A percentile compares a stretch with the other conserved stretches of the same genome.
These are phyloP conservation scores for Pleurotus cornucopiae DNA, from an alignment of 768 basidiomycete genomes.

Conservation along the genomic window DNA sequence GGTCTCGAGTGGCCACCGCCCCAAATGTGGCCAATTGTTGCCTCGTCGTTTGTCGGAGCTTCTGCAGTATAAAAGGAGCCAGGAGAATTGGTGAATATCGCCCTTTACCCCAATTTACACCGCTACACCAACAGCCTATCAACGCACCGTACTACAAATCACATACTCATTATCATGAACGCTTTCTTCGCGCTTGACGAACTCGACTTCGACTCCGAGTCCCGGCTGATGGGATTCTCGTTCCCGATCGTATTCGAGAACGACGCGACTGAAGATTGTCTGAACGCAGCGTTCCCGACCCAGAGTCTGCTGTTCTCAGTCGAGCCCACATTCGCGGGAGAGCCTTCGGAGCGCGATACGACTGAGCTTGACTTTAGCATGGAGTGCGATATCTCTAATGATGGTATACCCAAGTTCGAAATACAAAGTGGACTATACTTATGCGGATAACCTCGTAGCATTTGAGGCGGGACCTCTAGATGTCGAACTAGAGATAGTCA, in stretches of 20 bases:
- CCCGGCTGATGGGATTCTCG: neutral
- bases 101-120: too few species aligned
- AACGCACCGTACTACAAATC: too few species aligned
- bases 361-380: neutral
- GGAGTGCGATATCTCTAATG: neutral
- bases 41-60: too few species aligned
- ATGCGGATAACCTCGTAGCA: neutral
- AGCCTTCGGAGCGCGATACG: neutral
- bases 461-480: neutral
- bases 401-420: neutral
- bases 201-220: neutral
- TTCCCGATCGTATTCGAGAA: neutral
- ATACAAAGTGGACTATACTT: neutral
- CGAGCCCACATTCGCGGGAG: neutral
- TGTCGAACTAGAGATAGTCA: neutral
- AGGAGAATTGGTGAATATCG: too few species aligned
- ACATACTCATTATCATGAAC: neutral
- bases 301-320: neutral
- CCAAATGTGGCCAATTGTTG: too few species aligned
- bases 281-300: neutral
- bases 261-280: neutral
- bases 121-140: too few species aligned
- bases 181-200: neutral
- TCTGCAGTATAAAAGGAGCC: too few species aligned
- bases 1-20: too few species aligned